Evolutionary conservation across 139 green algal genomes (phyloP).

Genomic region (Micromonas pusilla): DNA sequence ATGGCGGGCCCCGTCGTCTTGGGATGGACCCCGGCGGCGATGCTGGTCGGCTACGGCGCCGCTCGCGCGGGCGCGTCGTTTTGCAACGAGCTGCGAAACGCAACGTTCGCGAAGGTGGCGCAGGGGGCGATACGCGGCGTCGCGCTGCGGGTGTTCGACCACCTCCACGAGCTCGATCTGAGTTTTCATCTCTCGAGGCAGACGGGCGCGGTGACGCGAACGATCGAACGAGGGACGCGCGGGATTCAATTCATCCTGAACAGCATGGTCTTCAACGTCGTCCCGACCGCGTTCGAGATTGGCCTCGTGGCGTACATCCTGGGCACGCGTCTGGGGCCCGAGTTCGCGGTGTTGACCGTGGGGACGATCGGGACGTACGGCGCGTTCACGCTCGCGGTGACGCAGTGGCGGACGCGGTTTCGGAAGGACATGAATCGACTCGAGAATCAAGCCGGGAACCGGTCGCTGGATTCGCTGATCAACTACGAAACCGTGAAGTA

Average conservation of each 20-base stretch:
- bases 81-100: conserved; percentile 37
- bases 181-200: conserved; percentile 79
- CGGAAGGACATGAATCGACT: conserved; percentile 75
- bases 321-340: conserved; percentile 74
- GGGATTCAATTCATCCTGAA: conserved; percentile 92
- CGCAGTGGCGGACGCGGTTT: conserved; percentile 81
- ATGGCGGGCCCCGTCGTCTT: conserved; percentile 36
- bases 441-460: conserved; percentile 53
- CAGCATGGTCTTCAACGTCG: conserved; percentile 92
- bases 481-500: conserved; percentile 88
- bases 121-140: conserved; percentile 11
- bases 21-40: conserved; percentile 50
- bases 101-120: conserved; percentile 36
- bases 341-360: conserved; percentile 74
- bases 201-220: conserved; percentile 75
- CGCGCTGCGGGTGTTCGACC: conserved; percentile 57
- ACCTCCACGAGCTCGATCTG: conserved; percentile 84
- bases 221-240: conserved; percentile 83
- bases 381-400: conserved; percentile 79
- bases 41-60: conserved; percentile 74
- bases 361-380: conserved; percentile 81
- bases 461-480: conserved; percentile 81
- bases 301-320: conserved; percentile 74
- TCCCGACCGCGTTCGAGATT: conserved; percentile 83
- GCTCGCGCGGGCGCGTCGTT: conserved; percentile 35